phyloP scores from a whole-genome alignment of 1,139 yeast genomes.

The Taphrina confusa region DNA sequence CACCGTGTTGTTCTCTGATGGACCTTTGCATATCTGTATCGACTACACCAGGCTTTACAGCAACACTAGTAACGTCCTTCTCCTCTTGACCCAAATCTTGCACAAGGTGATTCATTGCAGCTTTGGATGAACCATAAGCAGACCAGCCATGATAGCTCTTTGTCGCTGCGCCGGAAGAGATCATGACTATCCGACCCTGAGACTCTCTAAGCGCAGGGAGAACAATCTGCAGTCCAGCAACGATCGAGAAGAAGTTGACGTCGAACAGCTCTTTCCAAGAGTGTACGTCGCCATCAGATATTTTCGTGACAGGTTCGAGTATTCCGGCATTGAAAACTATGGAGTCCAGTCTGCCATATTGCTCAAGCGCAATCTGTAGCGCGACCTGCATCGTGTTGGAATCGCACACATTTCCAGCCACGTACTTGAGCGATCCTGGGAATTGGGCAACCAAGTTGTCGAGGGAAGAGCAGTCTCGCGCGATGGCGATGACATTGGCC shows the following conservation, averaged over 20 bases:
- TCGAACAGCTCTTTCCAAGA: conserved; percentile 70
- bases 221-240: conserved; percentile 59
- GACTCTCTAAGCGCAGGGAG: conserved; percentile 61
- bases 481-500: conserved; percentile 66
- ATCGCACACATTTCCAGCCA: conserved; percentile 70
- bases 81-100: conserved; percentile 69
- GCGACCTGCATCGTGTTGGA: conserved; percentile 49
- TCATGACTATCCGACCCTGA: conserved; percentile 68
- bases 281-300: conserved; percentile 54
- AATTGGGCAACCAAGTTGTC: conserved; percentile 22
- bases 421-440: conserved; percentile 39
- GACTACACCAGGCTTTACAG: conserved; percentile 93
- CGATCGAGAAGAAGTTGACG: conserved; percentile 75
- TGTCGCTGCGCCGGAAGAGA: conserved; percentile 81
- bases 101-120: conserved; percentile 78
- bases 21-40: conserved; percentile 81
- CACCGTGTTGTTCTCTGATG: conserved; percentile 57
- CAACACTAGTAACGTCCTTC: conserved; percentile 57
- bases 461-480: conserved; percentile 53
- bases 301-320: conserved; percentile 70
- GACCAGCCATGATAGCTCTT: conserved; percentile 64
- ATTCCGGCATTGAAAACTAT: conserved; percentile 86
- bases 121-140: conserved; percentile 87
- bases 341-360: conserved; percentile 66
- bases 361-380: conserved; percentile 48